phyloP scores from a whole-genome alignment of 2,329 filamentous ascomycete genomes.

The Aspergillus brasiliensis region DNA sequence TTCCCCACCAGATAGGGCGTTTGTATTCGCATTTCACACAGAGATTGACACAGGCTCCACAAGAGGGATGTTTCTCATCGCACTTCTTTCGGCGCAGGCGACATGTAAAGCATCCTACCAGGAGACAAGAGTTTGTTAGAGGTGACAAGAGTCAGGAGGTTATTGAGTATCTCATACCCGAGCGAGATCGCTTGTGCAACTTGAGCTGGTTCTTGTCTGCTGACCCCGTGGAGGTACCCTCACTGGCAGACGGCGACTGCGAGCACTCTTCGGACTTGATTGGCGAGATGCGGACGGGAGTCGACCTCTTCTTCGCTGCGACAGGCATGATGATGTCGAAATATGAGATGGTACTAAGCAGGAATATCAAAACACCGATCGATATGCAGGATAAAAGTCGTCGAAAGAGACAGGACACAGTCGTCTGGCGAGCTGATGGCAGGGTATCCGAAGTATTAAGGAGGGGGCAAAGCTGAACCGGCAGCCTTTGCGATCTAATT shows the following conservation, averaged over 20 bases:
- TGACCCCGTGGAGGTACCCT: slow-evolving; percentile 50
- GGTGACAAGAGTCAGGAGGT: background rate
- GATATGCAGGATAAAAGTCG: slow-evolving; percentile 10
- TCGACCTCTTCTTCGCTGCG: slow-evolving; percentile 21
- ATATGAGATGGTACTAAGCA: background rate
- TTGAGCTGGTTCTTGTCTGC: slow-evolving; percentile 68
- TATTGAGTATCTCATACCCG: slow-evolving; percentile 65
- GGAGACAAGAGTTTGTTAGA: background rate
- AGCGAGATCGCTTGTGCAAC: slow-evolving; percentile 91
- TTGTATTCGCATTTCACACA: slow-evolving; percentile 93
- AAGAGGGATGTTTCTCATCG: slow-evolving; percentile 66
- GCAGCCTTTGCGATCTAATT: slow-evolving; percentile 43
- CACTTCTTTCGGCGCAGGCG: slow-evolving; percentile 70
- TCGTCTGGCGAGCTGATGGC: slow-evolving; percentile 18
- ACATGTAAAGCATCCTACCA: slow-evolving; percentile 67
- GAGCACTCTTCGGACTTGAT: slow-evolving; percentile 19
- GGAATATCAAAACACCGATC: background rate
- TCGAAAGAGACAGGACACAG: slow-evolving; percentile 18
- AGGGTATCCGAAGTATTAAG: slow-evolving; percentile 20
- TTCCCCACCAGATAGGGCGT: slow-evolving; percentile 95
- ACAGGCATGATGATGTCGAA: slow-evolving; percentile 19
- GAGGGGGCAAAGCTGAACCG: slow-evolving; percentile 43
- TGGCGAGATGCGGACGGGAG: slow-evolving; percentile 6
- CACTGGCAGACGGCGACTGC: slow-evolving; percentile 44
- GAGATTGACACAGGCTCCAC: slow-evolving; percentile 68